Evolutionary conservation across 2,329 filamentous ascomycete species (phyloP), one percentile per base, ranked within the genome.

Genomic region (Fusarium nematophilum): DNA sequence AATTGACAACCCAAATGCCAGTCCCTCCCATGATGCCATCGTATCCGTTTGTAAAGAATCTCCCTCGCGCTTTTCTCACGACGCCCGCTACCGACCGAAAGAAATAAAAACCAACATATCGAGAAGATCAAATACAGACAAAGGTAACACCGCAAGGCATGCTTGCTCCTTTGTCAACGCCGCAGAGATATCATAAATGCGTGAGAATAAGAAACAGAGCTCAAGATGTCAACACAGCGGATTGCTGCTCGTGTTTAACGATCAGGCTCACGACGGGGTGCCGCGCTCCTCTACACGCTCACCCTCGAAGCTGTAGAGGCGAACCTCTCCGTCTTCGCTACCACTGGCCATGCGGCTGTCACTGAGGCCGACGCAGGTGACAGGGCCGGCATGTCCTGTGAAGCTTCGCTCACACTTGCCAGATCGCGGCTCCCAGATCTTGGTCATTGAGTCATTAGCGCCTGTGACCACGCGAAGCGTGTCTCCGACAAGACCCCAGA

Each of bases 351-450:
- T 90, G 33, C 91, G 85, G 67, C 89, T 91, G 72, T 98, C 95
- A 68, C 92, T 96, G 6, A 99, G 80, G 1, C 91, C 93, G 31
- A 98, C 90, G 72, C 94, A 98, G 3, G 93, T 98, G 3, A 98
- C 93, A 0, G 95, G 93, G 0, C 92, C 94, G 2, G 89, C 86
- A 74, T 98, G 95, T 0, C 93, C 93, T 3, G 92, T 93, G 71
- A 97, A 94, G 3, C 93, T 98, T 42, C 93, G 84, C 74, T 98
- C 93, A 75, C 93, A 97, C 70, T 91, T 92, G 23, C 95, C 95
- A 2, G 91, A 93, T 53, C 93, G 82, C 13, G 94, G 91, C 76
- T 98, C 94, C 95, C 95, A 99, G 26, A 85, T 75, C 79, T 98
- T 98, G 68, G 97, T 91, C 87, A 94, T 96, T 34, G 92, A 89